Evolutionary conservation across 345 rosid genomes (phyloP), one percentile per base, ranked within the genome.

Genomic region (Gossypium mustelinum): DNA sequence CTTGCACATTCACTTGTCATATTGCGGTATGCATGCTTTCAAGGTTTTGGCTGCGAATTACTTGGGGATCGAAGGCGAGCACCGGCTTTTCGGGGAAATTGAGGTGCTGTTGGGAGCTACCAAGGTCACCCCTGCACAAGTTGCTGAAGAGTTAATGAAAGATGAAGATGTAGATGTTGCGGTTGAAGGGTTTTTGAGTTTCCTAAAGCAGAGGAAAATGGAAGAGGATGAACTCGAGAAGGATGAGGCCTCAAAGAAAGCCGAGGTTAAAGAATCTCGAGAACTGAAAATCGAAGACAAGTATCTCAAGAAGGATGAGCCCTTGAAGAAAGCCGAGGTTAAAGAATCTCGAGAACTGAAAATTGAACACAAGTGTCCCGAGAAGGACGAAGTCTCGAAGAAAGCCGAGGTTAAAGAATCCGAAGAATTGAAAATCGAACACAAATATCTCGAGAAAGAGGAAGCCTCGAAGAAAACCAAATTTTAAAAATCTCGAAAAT

Each of bases 141-240:
- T 86, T 55, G 87, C 88, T 6, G 88, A 86, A 74, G 86, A 83
- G 76, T 51, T 88, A 54, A 77, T 88, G 88, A 84, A 80, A 34
- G 84, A 79, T 39, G 87, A 86, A 17, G 81, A 84, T 72, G 29
- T 68, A 64, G 88, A 86, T 41, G 68, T 55, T 61, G 87, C 79
- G 29, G 79, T 88, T 20, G 22, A 44, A 6, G 84, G 83, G 4
- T 74, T 86, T 0, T 8, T 77, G 11, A 77, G 77, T 18, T 86
- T 84, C 76, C 86, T 88, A 43, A 77, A 76, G 62, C 76, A 64
- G 72, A 86, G 67, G 81, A 82, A 80, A 64, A 60, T 43, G 1
- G 80, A 85, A 73, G 72, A 62, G n/a, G 63, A 62, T 12, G 29
- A 77, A 56, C 10, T 27, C 7, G 76, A 83, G 24, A 18, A 56